phyloP scores from a whole-genome alignment of 1,139 yeast genomes.

The Debaryomyces fabryi region DNA sequence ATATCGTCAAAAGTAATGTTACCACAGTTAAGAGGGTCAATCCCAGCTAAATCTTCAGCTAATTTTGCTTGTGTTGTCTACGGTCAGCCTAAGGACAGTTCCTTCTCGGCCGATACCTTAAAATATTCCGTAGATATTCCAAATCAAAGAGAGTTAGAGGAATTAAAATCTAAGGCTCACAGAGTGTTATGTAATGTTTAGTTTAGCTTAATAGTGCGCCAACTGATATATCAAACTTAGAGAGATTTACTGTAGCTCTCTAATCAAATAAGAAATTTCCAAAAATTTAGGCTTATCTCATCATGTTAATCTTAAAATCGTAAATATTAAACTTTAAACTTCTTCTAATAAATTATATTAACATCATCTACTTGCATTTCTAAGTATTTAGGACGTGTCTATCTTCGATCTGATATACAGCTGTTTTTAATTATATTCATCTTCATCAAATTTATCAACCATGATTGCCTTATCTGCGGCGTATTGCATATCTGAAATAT shows the following conservation, averaged over 20 bases:
- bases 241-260: background rate
- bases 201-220: background rate
- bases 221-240: too few relatives aligned
- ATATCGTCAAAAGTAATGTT: slow-evolving; percentile 16
- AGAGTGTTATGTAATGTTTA: slow-evolving; percentile 10
- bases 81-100: background rate
- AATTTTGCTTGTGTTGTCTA: slow-evolving; percentile 3
- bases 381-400: background rate
- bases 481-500: slow-evolving; percentile 1
- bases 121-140: background rate
- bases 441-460: background rate
- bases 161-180: slow-evolving; percentile 2
- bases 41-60: background rate
- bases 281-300: background rate
- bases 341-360: background rate
- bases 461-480: background rate
- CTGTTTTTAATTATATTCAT: background rate
- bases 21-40: slow-evolving; percentile 13
- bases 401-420: background rate
- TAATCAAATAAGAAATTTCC: background rate
- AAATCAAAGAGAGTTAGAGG: background rate
- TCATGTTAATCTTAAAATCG: background rate
- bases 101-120: background rate
- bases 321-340: too few relatives aligned
- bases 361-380: background rate